These are phyloP conservation scores for Phaeolepiota aurea DNA, from an alignment of 768 basidiomycete genomes.

Conservation along the genomic window DNA sequence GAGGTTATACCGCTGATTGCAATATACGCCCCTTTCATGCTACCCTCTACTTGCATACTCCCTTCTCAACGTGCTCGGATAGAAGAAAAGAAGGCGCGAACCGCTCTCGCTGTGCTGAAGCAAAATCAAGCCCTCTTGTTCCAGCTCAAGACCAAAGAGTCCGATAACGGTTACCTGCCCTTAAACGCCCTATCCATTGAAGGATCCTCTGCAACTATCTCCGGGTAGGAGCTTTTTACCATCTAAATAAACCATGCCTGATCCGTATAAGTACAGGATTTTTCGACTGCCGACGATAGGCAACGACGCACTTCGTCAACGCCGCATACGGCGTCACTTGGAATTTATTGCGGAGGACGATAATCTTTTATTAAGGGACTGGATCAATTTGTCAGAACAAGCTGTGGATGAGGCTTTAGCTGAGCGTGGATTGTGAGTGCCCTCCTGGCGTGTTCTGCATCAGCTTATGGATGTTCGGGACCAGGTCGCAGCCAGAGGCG, in stretches of 20 bases:
- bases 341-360: conserved; percentile 56
- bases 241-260: background rate
- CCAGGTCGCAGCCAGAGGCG: conserved; percentile 23
- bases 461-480: background rate
- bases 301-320: conserved; percentile 29
- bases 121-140: conserved; percentile 26
- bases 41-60: conserved; percentile 82
- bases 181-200: conserved; percentile 18
- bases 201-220: conserved; percentile 35
- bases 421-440: conserved; percentile 74
- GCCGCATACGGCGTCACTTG: conserved; percentile 33
- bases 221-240: conserved; percentile 33
- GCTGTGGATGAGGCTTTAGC: conserved; percentile 60
- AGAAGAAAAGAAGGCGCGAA: conserved; percentile 44
- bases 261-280: conserved; percentile 15
- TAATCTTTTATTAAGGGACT: conserved; percentile 44
- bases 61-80: conserved; percentile 69
- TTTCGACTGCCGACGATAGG: conserved; percentile 38
- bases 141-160: conserved; percentile 22
- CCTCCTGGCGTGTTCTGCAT: conserved; percentile 1
- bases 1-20: conserved; percentile 80
- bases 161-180: conserved; percentile 24
- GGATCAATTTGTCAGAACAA: conserved; percentile 33
- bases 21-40: conserved; percentile 75
- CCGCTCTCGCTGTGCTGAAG: conserved; percentile 30